Conservation (phyloP, 2,329 filamentous ascomycete genomes). For the Hypoxylon sp. region DNA sequence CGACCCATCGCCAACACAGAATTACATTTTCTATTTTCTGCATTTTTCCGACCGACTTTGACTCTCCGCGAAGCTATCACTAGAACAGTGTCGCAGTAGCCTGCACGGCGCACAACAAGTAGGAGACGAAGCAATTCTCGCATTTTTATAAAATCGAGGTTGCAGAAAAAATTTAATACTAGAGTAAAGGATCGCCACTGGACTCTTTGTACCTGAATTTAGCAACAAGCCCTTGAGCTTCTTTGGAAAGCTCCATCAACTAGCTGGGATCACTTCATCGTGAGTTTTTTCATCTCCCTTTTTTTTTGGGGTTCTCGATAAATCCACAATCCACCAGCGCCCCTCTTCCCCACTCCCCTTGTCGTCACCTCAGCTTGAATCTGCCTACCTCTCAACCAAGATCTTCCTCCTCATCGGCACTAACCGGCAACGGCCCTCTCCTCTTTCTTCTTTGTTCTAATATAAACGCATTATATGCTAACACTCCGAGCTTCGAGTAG, state of each 20-base stretch:
- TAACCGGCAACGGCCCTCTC: constrained; percentile 1
- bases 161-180: constrained; percentile 41
- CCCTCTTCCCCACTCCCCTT: constrained; percentile 54
- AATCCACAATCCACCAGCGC: constrained; percentile 43
- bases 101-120: constrained; percentile 48
- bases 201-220: constrained; percentile 47
- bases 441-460: constrained; percentile 17
- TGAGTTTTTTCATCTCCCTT: constrained; percentile 53
- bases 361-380: constrained; percentile 46
- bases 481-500: constrained; percentile 41
- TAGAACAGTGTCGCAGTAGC: constrained; percentile 46
- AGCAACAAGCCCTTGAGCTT: constrained; percentile 42
- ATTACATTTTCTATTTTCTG: constrained; percentile 29
- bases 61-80: constrained; percentile 43
- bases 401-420: constrained; percentile 31
- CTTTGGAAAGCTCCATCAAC: constrained; percentile 46
- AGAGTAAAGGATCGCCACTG: constrained; percentile 43
- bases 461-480: constrained; percentile 39
- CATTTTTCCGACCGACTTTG: constrained; percentile 33
- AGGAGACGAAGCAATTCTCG: constrained; percentile 52
- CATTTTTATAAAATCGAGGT: constrained; percentile 38
- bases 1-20: constrained; percentile 41
- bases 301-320: constrained; percentile 45
- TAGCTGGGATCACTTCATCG: constrained; percentile 61
- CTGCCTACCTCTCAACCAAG: constrained; percentile 37